Base-by-base conservation (phyloP, 352 stramenopile species). In the Globisporangium lucens region DNA sequence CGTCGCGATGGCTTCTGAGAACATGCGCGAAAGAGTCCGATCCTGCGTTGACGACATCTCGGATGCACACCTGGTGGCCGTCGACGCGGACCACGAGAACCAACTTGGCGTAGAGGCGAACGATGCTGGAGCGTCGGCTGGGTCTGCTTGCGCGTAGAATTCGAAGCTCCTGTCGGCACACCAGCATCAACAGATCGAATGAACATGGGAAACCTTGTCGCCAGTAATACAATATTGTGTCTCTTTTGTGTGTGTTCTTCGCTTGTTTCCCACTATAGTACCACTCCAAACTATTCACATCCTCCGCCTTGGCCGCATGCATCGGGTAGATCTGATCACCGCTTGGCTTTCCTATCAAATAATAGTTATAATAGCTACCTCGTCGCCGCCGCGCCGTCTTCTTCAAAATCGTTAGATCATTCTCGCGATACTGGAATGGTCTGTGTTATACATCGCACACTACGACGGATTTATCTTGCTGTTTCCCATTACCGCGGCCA, bases 231-330 rank as follows among this genome's bases (percentile, higher is more conserved):
- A 67, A 67, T 62, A 67, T 58, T 56, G 62, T 67, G 61, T 67
- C 20, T 71, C 22, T 60, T 61, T 57, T 70, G 66, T 52, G 53
- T 56, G 20, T 61, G 60, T 30, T 57, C 61, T 33, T 65, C 41
- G 41, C 49, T 61, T 56, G 55, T 66, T 67, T 73, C 51, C 51
- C 51, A 60, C 67, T 76, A 74, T 85, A 73, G 74, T 85, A 85
- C 75, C 73, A 75, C 73, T 75, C 73, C 71, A 78, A 71, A 76
- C 66, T 78, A 81, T 83, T 75, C 72, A 82, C 77, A 85, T 75
- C 56, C 61, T 38, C 36, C 51, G 35, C 59, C 20, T 61, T 63
- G 51, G 55, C 20, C 17, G 59, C 55, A 33, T 41, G 41, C 41
- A 22, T 49, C 41, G 61, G 51, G 51, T 62, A 38, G 24, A 52